Evolutionary conservation across 345 rosid genomes (phyloP).

Genomic region (Aegle marmelos): DNA sequence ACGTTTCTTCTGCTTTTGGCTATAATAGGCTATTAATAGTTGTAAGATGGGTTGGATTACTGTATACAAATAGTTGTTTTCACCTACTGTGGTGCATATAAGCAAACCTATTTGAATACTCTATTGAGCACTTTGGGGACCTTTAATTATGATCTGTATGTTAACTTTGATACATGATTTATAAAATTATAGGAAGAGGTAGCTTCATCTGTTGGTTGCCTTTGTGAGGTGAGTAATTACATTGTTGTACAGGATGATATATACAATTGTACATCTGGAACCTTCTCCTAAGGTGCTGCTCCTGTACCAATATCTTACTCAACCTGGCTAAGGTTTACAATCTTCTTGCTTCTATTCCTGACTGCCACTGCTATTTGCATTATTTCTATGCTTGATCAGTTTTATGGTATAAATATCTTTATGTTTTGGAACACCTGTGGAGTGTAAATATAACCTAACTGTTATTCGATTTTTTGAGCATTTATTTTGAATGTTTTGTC

Average conservation of each 20-base stretch:
- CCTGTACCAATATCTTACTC: conserved; percentile 51
- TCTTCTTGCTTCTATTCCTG: conserved; percentile 40
- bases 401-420: background rate
- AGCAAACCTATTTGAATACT: background rate
- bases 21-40: background rate
- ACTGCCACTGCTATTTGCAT: conserved; percentile 16
- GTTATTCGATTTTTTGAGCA: background rate
- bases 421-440: background rate
- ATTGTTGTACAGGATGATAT: conserved; percentile 59
- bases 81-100: background rate
- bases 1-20: background rate
- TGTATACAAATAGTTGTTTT: background rate
- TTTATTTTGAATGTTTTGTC: conserved; percentile 5
- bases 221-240: conserved; percentile 62
- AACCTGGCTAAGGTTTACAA: conserved; percentile 50
- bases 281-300: conserved; percentile 51
- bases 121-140: conserved; percentile 1
- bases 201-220: conserved; percentile 46
- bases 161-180: conserved; percentile 11
- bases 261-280: conserved; percentile 44
- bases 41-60: background rate
- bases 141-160: conserved; percentile 5
- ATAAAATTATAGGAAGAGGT: conserved; percentile 33
- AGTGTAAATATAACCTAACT: background rate
- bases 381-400: conserved; percentile 9